A percentile compares a stretch with the other conserved stretches of the same genome.
These are phyloP conservation scores for Yamadazyma mexicana DNA, from an alignment of 1,139 yeast genomes.

Conservation along the genomic window DNA sequence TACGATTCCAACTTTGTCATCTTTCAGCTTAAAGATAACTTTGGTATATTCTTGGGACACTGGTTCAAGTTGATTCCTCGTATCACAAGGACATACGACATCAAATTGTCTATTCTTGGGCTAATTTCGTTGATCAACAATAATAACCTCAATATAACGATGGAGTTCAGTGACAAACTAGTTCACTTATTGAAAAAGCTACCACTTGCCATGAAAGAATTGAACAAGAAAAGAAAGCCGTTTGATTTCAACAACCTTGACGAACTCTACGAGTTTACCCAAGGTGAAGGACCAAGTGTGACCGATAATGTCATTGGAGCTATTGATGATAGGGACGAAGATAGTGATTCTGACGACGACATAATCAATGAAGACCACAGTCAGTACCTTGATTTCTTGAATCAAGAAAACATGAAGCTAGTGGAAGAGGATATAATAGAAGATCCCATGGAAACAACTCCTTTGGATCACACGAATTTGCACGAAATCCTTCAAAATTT, in stretches of 20 bases:
- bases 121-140: slow-evolving; percentile 51
- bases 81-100: slow-evolving; percentile 75
- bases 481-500: slow-evolving; percentile 30
- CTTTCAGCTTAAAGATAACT: slow-evolving; percentile 46
- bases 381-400: slow-evolving; percentile 38
- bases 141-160: slow-evolving; percentile 20
- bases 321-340: slow-evolving; percentile 17
- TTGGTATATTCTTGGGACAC: slow-evolving; percentile 55
- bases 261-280: slow-evolving; percentile 18
- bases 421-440: slow-evolving; percentile 66
- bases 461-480: slow-evolving; percentile 73
- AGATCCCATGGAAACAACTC: slow-evolving; percentile 78
- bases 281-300: neutral
- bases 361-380: slow-evolving; percentile 26
- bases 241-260: slow-evolving; percentile 19
- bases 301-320: neutral
- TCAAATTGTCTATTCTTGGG: slow-evolving; percentile 74
- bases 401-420: slow-evolving; percentile 38
- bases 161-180: slow-evolving; percentile 14
- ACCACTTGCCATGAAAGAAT: slow-evolving; percentile 67
- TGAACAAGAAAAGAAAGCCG: slow-evolving; percentile 61
- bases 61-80: slow-evolving; percentile 67
- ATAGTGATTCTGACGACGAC: slow-evolving; percentile 6
- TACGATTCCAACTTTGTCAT: slow-evolving; percentile 62
- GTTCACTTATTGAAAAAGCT: slow-evolving; percentile 43